These are phyloP conservation scores for Epithele typhae DNA, from an alignment of 768 basidiomycete species.

Conservation along the genomic window DNA sequence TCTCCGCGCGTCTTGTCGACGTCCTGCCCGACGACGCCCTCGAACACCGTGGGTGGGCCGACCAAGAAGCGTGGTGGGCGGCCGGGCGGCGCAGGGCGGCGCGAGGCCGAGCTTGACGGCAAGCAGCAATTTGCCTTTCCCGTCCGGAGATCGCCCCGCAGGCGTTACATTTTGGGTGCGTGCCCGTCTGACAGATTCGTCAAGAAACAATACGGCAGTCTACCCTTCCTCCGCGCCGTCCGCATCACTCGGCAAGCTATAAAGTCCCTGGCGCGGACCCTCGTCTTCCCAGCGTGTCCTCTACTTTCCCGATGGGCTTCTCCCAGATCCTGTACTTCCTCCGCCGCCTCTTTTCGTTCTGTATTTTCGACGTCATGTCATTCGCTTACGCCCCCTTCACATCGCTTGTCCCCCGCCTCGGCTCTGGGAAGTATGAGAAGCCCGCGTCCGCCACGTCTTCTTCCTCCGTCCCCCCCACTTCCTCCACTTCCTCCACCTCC, in stretches of 20 bases:
- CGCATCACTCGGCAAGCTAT: slow-evolving; percentile 15
- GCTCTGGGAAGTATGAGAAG: too few relatives aligned
- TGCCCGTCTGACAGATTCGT: slow-evolving; percentile 17
- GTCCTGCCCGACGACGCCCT: too few relatives aligned
- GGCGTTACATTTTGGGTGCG: slow-evolving; percentile 14
- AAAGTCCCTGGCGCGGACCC: slow-evolving; percentile 5
- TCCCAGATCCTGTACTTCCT: slow-evolving; percentile 3
- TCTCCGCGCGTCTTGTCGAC: neutral
- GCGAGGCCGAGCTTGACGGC: slow-evolving; percentile 7
- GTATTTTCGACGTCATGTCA: slow-evolving; percentile 10
- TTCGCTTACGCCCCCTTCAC: too few relatives aligned
- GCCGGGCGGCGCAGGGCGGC: neutral
- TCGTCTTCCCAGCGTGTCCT: slow-evolving; percentile 2
- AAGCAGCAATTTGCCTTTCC: slow-evolving; percentile 3
- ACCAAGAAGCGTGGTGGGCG: too few relatives aligned
- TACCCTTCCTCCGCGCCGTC: slow-evolving; percentile 13
- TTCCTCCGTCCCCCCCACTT: slow-evolving; percentile 4
- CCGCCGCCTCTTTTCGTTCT: slow-evolving; percentile 2
- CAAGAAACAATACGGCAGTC: slow-evolving; percentile 14
- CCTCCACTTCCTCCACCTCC: neutral
- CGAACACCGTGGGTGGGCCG: too few relatives aligned
- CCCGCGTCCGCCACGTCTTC: too few relatives aligned
- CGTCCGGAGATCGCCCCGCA: slow-evolving; percentile 12
- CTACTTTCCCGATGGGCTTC: slow-evolving; percentile 11
- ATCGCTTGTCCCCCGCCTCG: too few relatives aligned